phyloP scores from a whole-genome alignment of 768 basidiomycete genomes.

The Phallus indusiatus region DNA sequence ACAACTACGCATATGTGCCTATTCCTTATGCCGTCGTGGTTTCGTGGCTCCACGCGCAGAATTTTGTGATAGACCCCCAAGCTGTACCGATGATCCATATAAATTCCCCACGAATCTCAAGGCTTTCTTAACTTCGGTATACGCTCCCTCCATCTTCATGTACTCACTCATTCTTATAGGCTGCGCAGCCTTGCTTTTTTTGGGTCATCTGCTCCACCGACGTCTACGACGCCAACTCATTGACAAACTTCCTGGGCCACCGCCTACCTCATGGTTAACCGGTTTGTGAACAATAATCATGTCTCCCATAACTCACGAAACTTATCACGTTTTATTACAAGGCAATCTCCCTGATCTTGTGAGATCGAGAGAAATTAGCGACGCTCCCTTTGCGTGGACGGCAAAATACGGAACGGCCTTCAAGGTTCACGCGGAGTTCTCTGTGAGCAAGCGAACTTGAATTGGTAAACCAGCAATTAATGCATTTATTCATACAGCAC shows the following conservation, averaged over 20 bases:
- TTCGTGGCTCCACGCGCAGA: too few relatives aligned
- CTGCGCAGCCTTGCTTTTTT: too few relatives aligned
- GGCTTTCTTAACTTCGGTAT: too few relatives aligned
- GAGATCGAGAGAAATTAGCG: neutral
- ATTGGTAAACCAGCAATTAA: neutral
- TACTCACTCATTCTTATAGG: too few relatives aligned
- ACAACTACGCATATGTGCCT: too few relatives aligned
- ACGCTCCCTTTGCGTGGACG: neutral
- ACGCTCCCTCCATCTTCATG: too few relatives aligned
- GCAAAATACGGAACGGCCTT: neutral
- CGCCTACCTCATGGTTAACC: neutral
- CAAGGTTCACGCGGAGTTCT: neutral
- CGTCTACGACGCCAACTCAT: neutral
- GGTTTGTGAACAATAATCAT: neutral
- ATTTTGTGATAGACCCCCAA: too few relatives aligned
- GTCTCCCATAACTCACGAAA: neutral
- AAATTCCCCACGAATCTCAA: too few relatives aligned
- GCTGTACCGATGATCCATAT: too few relatives aligned
- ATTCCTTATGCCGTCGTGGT: too few relatives aligned
- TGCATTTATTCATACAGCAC: slow-evolving; percentile 12
- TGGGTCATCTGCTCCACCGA: too few relatives aligned
- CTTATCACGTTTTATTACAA: neutral
- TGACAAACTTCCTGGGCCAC: neutral
- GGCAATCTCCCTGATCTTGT: slow-evolving; percentile 2
- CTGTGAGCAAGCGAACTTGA: neutral